Evolutionary conservation across 805 yeast species (phyloP).

Genomic region (Lipomyces lipofer): DNA sequence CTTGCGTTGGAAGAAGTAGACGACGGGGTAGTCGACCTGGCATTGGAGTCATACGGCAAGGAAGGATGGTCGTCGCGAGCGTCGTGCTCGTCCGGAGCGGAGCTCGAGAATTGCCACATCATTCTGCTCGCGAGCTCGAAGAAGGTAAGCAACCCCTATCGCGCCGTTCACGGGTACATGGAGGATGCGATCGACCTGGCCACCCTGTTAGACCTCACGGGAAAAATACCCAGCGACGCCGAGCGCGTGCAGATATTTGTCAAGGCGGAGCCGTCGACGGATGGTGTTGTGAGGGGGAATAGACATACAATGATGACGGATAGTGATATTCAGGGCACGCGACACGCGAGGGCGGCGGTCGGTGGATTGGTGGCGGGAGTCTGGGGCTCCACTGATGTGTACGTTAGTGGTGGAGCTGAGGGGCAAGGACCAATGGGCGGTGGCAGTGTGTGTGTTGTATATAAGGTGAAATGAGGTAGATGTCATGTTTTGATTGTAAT

Average conservation of each 20-base stretch:
- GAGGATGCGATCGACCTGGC: conserved; percentile 30
- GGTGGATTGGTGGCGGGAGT: conserved; percentile 31
- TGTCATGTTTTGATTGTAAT: too few relatives aligned
- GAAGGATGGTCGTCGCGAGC: conserved; percentile 31
- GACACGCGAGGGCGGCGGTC: conserved; percentile 32
- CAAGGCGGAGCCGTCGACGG: conserved; percentile 31
- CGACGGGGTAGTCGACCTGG: conserved; percentile 18
- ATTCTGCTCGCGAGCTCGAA: conserved; percentile 25
- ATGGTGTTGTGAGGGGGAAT: conserved; percentile 28
- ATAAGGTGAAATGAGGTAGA: too few relatives aligned
- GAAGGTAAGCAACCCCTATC: conserved; percentile 29
- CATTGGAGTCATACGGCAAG: conserved; percentile 28
- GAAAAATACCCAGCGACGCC: conserved; percentile 23
- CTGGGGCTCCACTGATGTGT: conserved; percentile 30
- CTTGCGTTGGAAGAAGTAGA: conserved; percentile 28
- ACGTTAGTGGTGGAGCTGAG: conserved; percentile 30
- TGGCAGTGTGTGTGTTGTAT: conserved; percentile 31
- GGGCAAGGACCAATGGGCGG: conserved; percentile 33
- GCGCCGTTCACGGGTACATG: conserved; percentile 31
- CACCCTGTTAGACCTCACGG: conserved; percentile 18
- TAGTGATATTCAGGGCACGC: conserved; percentile 30
- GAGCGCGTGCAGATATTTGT: conserved; percentile 29
- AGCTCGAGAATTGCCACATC: conserved; percentile 29
- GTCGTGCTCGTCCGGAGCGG: conserved; percentile 32
- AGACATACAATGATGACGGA: conserved; percentile 33